A percentile compares a stretch with the other conserved stretches of the same genome.
These are phyloP conservation scores for Globisporangium polare DNA, from an alignment of 352 stramenopile genomes.

Conservation along the genomic window DNA sequence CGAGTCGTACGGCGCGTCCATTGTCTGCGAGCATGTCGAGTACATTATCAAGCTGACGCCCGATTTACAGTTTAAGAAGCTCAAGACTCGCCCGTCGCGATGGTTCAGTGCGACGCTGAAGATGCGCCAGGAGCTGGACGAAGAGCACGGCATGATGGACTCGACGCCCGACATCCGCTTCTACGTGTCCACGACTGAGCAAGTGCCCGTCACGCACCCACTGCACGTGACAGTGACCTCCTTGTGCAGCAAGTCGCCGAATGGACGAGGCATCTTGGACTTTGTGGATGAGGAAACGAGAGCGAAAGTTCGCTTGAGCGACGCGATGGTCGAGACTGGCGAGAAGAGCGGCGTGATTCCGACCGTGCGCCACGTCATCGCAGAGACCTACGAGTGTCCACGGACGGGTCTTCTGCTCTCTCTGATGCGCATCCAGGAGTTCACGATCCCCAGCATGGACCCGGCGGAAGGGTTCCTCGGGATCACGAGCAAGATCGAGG, in stretches of 20 bases:
- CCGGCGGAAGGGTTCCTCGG: constrained; percentile 44
- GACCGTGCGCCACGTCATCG: constrained; percentile 57
- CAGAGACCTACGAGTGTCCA: constrained; percentile 39
- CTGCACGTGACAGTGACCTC: constrained; percentile 33
- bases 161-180: constrained; percentile 65
- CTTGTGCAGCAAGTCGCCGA: constrained; percentile 27
- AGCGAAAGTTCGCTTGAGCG: constrained; percentile 48
- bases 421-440: constrained; percentile 58
- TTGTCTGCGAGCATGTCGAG: constrained; percentile 53
- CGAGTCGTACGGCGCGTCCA: constrained; percentile 62
- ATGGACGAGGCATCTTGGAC: constrained; percentile 53
- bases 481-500: constrained; percentile 54
- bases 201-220: constrained; percentile 42
- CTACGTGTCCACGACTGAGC: constrained; percentile 70
- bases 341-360: constrained; percentile 35
- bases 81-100: constrained; percentile 54
- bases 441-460: constrained; percentile 40
- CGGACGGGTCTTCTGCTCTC: constrained; percentile 31
- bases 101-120: constrained; percentile 82
- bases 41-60: constrained; percentile 60
- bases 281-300: constrained; percentile 35
- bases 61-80: constrained; percentile 52
- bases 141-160: constrained; percentile 58
- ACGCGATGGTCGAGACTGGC: constrained; percentile 36
- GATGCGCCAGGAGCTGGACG: constrained; percentile 75